A percentile compares a stretch with the other conserved stretches of the same genome.
These are phyloP conservation scores for Pseudogymnoascus sp. DNA, from an alignment of 2,329 filamentous ascomycete species.

Conservation along the genomic window DNA sequence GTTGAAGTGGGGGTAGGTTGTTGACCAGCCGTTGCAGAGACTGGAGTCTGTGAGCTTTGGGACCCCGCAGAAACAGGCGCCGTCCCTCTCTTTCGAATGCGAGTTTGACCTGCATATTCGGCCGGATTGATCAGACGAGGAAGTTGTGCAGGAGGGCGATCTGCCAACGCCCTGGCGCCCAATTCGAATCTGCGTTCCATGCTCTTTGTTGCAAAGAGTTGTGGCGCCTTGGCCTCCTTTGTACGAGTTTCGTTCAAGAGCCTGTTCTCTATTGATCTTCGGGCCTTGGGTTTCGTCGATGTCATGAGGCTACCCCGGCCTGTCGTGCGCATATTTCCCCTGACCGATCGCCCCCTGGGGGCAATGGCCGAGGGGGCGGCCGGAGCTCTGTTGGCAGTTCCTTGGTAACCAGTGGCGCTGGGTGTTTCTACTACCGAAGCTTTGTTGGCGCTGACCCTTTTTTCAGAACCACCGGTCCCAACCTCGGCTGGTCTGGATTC, in stretches of 20 bases:
- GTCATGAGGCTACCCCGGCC: not conserved
- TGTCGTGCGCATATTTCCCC: not conserved
- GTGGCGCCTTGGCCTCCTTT: not conserved
- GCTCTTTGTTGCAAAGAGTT: not conserved
- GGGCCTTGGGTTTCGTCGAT: not conserved
- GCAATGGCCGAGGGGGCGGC: not conserved
- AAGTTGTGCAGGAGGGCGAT: not conserved
- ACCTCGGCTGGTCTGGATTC: not conserved
- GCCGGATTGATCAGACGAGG: not conserved
- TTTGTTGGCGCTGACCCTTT: not conserved
- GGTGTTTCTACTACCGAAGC: constrained; percentile 10
- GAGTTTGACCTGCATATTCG: not conserved
- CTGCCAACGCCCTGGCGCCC: not conserved
- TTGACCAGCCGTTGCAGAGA: not conserved
- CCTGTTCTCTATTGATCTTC: not conserved
- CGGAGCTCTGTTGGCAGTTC: constrained; percentile 19
- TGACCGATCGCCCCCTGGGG: not conserved
- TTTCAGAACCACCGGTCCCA: not conserved
- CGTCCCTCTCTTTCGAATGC: not conserved
- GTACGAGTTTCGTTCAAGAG: not conserved
- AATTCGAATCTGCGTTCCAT: not conserved
- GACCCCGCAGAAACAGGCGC: not conserved
- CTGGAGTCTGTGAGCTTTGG: not conserved
- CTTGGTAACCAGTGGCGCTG: constrained; percentile 23
- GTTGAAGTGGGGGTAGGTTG: not conserved